Evolutionary conservation across 768 basidiomycete genomes (phyloP), one percentile per base, ranked within the genome.

Genomic region (Lentinula guzmanii): DNA sequence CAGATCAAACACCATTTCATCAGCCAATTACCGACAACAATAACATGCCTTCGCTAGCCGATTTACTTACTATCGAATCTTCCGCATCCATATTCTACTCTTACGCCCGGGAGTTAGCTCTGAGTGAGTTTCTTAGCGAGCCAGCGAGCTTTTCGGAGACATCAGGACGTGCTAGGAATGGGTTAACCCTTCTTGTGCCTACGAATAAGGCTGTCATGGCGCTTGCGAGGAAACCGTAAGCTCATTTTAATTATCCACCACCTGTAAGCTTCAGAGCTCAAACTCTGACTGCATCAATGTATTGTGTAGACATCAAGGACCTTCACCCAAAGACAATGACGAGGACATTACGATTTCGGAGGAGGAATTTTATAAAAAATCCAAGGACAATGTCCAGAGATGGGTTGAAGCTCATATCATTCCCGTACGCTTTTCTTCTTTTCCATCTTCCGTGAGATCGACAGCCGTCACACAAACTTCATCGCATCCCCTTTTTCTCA

Each of bases 171-270:
- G 34, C 31, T 34, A 37, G 31, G 1, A 18, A 24, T 31, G 55
- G 55, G 13, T 31, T 56, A 28, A 92, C 92, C 0, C 57, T 95
- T 9, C 79, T 96, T 46, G 92, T 87, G 4, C 93, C 93, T 0
- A 91, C 89, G 28, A 95, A 96, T 72, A 90, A 88, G 71, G 93
- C 92, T 8, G 85, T 95, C 15, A 91, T 93, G 84, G 86, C 86
- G 4, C 75, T 94, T 58, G 71, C 85, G 2, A 76, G 85, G 67
- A 94, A 95, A 73, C 93, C 93, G 91, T 95, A 73, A 74, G 90
- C 78, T 34, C 9, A 4, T 35, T n/a, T 2, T 8, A 16, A 10
- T 28, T 51, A 13, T 53, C n/a, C 45, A 35, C 33, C 16, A 13
- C 11, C 24, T 60, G 31, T 33, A 56, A 63, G 18, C 28, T 53